These are phyloP conservation scores for Verticillium nonalfalfae DNA, from an alignment of 2,329 filamentous ascomycete genomes.

Conservation along the genomic window DNA sequence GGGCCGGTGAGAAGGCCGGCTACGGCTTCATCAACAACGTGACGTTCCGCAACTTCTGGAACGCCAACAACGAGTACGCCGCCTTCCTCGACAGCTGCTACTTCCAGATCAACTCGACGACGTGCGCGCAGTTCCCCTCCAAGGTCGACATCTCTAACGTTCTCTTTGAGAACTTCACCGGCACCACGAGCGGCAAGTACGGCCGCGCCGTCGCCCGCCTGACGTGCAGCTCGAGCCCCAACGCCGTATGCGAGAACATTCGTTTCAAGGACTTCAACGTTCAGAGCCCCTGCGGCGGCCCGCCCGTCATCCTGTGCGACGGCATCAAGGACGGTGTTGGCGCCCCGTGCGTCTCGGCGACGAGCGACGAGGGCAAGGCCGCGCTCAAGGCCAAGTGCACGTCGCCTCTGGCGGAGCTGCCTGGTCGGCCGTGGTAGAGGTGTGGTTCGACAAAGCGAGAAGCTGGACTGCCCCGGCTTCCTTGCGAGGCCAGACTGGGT, in stretches of 20 bases:
- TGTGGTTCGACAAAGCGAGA: background rate
- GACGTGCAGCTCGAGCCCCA: slow-evolving; percentile 43
- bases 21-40: slow-evolving; percentile 54
- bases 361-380: slow-evolving; percentile 22
- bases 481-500: background rate
- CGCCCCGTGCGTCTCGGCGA: slow-evolving; percentile 24
- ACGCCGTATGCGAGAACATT: slow-evolving; percentile 49
- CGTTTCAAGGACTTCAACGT: slow-evolving; percentile 46
- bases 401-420: slow-evolving; percentile 17
- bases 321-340: slow-evolving; percentile 31
- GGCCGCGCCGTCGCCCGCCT: slow-evolving; percentile 45
- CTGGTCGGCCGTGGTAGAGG: background rate
- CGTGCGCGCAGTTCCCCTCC: slow-evolving; percentile 53
- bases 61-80: slow-evolving; percentile 56
- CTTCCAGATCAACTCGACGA: slow-evolving; percentile 49
- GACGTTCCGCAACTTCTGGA: slow-evolving; percentile 50
- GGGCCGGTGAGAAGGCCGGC: slow-evolving; percentile 48
- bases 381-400: slow-evolving; percentile 25
- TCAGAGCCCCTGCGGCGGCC: slow-evolving; percentile 39
- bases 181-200: slow-evolving; percentile 46
- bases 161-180: slow-evolving; percentile 49
- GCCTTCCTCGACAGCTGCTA: slow-evolving; percentile 44
- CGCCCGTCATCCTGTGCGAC: slow-evolving; percentile 43
- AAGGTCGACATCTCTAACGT: slow-evolving; percentile 49
- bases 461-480: background rate